A percentile compares a stretch with the other conserved stretches of the same genome.
These are phyloP conservation scores for Hericium coralloides DNA, from an alignment of 768 basidiomycete species.

Conservation along the genomic window DNA sequence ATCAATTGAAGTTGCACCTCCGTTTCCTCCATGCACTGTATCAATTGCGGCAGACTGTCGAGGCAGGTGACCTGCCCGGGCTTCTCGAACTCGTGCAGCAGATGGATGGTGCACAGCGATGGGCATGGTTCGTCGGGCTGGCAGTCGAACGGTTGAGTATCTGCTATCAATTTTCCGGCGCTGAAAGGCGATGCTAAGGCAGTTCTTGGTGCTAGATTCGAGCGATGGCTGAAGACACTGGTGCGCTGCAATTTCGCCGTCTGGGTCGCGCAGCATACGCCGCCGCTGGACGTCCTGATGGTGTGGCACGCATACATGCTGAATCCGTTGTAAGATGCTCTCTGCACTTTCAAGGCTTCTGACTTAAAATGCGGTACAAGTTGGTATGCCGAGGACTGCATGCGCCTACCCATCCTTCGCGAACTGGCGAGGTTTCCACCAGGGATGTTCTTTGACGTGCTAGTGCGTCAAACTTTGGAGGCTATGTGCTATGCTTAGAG, in stretches of 20 bases:
- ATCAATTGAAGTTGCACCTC: constrained; percentile 23
- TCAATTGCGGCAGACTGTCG: constrained; percentile 20
- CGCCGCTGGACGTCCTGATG: constrained; percentile 33
- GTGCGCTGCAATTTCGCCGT: too few relatives aligned
- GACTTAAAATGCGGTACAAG: background rate
- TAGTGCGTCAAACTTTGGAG: constrained; percentile 3
- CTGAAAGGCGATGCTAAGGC: background rate
- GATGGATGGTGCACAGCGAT: constrained; percentile 23
- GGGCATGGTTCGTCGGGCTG: constrained; percentile 32
- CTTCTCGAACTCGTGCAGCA: constrained; percentile 18
- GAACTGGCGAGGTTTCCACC: background rate
- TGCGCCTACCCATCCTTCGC: constrained; percentile 2
- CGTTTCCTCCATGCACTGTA: constrained; percentile 24
- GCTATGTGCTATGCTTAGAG: background rate
- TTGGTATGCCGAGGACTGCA: constrained; percentile 19
- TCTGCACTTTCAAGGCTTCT: background rate
- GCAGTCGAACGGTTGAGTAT: constrained; percentile 26
- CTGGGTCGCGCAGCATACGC: constrained; percentile 15
- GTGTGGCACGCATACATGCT: constrained; percentile 35
- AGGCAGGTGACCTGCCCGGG: constrained; percentile 20
- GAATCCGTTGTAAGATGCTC: constrained; percentile 24
- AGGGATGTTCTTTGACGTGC: background rate
- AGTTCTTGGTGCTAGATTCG: constrained; percentile 19
- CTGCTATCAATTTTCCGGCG: background rate
- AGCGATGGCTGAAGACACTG: constrained; percentile 20